Base-by-base conservation (phyloP, 2,329 filamentous ascomycete genomes). In the Fusarium equiseti region DNA sequence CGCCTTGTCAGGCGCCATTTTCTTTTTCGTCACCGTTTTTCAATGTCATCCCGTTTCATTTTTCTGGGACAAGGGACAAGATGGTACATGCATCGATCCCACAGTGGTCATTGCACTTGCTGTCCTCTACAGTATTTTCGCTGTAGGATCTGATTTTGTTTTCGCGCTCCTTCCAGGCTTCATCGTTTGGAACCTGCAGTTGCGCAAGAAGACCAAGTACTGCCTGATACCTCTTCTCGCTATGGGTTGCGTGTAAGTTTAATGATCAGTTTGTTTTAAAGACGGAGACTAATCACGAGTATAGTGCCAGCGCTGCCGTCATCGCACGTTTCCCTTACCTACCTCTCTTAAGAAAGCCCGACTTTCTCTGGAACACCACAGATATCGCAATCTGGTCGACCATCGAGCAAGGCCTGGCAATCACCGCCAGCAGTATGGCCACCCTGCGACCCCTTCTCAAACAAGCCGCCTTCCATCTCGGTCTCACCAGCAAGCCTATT, bases 111-210 rank as follows among this genome's bases (percentile, higher is more conserved):
- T 86, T 42, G 80, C 77, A 6, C 78, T 88, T 16, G 84, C 82
- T 6, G 85, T 85, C 53, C 73, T 83, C 2, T 86, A 86, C 70
- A 85, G 84, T 67, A 79, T 79, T 2, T 77, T 83, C 6, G 83
- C 81, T 26, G 83, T 84, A 15, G 63, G 81, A 6, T 84, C 81
- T 31, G 85, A 88, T 68, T 80, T 86, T 26, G 80, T 81, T 0
- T 79, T 86, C 48, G 84, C 84, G 6, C 70, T 87, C 18, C 73
- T 88, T 9, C 86, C 86, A 0, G 81, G 85, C 2, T 83, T 84
- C 59, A 80, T 90, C 7, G 80, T 90, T 1, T 85, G 81, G 79
- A 81, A 83, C 15, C 70, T 89, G 18, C 82, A 88, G 49, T 86
- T 90, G 78, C 82, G 82, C 40, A 71, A 68, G 4, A 81, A 79